Evolutionary conservation across 345 rosid genomes (phyloP), one percentile per base, ranked within the genome.

Genomic region (Euphorbia pulcherrima): DNA sequence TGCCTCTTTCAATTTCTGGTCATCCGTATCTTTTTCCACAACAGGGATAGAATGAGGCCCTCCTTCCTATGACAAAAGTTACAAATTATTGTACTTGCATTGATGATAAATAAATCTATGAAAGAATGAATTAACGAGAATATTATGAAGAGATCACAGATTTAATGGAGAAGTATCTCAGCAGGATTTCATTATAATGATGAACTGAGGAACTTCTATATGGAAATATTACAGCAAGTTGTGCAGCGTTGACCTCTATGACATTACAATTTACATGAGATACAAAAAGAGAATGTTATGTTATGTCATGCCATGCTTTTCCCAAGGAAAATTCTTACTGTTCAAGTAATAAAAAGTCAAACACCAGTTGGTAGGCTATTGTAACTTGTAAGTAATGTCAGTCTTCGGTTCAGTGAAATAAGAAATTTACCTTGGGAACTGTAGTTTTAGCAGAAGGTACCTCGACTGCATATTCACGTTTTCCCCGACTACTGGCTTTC

Each of bases 401-500:
- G 59, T 29, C 29, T 65, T 23, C 1, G 16, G 21, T 17, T 8
- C 20, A 21, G 11, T 24, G n/a, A 9, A 61, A 37, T 28, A 60
- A 71, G 68, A 63, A 52, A n/a, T 46, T 57, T 65, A 77, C 69
- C 80, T 77, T 56, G 54, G 78, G 69, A 72, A 23, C 75, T 65
- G 56, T 58, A 73, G 60, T 80, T 62, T 57, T 41, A n/a, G 63
- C 60, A 59, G 52, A 46, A 60, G 68, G 50, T 67, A 72, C 81
- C 63, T 65, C 70, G 27, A 58, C 76, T 68, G 72, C 60, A 60
- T 70, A 65, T 68, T 69, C 83, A 27, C 60, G 48, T 78, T 74
- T 82, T 69, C 70, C 79, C 66, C 75, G 74, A 21, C 62, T 60
- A 68, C 68, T 78, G 73, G 77, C 81, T 81, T 84, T 87, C 53